Percentiles rank a stretch among this genome's conserved stretches.
Conservation (phyloP, 495 filamentous ascomycete species). For the Clavariopsis aquatica region DNA sequence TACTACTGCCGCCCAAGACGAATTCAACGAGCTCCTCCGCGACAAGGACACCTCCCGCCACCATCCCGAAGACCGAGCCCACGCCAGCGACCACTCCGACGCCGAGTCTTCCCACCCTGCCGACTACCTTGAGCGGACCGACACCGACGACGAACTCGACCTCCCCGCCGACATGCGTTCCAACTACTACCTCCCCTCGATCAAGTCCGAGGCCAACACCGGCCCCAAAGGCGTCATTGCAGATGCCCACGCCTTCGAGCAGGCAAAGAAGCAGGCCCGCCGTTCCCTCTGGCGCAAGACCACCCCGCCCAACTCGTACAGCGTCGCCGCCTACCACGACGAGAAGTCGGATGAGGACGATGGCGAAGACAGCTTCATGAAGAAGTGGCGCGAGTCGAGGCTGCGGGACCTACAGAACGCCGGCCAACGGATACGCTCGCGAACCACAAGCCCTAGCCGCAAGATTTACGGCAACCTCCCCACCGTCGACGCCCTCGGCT, state of each 20-base stretch:
- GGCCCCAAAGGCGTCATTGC: conserved; percentile 98
- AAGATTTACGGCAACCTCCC: conserved; percentile 77
- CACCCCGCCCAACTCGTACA: conserved; percentile 32
- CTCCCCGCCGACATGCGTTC: conserved; percentile 58
- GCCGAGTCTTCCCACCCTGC: conserved; percentile 34
- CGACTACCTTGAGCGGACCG: conserved; percentile 40
- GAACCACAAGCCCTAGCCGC: conserved; percentile 66
- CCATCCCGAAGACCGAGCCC: conserved; percentile 61
- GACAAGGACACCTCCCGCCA: conserved; percentile 49
- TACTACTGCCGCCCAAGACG: conserved; percentile 70
- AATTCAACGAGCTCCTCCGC: conserved; percentile 75
- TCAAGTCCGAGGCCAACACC: conserved; percentile 68
- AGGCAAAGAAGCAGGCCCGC: conserved; percentile 64
- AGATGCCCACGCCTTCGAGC: conserved; percentile 87
- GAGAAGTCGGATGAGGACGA: conserved; percentile 57
- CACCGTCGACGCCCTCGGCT: conserved; percentile 84
- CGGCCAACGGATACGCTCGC: conserved; percentile 49
- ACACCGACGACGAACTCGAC: conserved; percentile 59
- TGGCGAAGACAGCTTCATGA: conserved; percentile 80
- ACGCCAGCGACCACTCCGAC: conserved; percentile 40
- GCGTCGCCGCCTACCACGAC: conserved; percentile 45
- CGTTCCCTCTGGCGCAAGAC: conserved; percentile 33
- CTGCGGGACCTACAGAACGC: conserved; percentile 69
- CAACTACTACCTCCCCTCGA: conserved; percentile 56
- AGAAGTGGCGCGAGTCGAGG: conserved; percentile 76